Evolutionary conservation across 306 rosid genomes (phyloP).

Genomic region (Prosopis cineraria): DNA sequence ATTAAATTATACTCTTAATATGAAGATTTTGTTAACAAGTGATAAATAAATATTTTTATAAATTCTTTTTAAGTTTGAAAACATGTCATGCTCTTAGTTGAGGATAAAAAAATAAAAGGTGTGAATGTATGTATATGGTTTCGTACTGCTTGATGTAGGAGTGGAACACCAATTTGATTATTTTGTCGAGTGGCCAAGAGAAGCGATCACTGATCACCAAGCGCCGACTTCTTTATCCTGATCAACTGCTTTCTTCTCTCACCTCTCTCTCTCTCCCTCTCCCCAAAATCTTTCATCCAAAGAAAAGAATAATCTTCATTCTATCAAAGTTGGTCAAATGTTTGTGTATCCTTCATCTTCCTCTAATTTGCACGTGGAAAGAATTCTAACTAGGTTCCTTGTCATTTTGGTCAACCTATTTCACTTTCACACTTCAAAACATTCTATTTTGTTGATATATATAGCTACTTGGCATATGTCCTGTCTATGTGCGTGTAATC

Average conservation of each 20-base stretch:
- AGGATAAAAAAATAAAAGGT: too few species aligned
- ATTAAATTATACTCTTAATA: too few species aligned
- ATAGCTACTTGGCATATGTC: neutral
- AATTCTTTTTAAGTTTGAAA: too few species aligned
- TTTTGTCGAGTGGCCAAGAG: slow-evolving; percentile 3
- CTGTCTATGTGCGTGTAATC: neutral
- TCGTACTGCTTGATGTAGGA: neutral
- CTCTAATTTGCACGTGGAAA: neutral
- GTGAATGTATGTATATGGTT: neutral
- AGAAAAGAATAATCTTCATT: slow-evolving; percentile 20
- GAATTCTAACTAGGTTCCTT: neutral
- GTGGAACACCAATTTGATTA: neutral
- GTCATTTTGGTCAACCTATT: neutral
- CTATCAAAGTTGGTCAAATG: neutral
- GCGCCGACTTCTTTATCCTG: slow-evolving; percentile 16
- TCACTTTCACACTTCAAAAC: neutral
- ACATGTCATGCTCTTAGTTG: too few species aligned
- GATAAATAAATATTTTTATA: too few species aligned
- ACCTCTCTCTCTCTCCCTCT: neutral
- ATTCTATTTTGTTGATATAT: neutral
- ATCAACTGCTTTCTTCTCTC: neutral
- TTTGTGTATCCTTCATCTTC: neutral
- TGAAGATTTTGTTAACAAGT: too few species aligned
- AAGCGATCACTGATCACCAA: neutral
- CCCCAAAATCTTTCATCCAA: slow-evolving; percentile 18